phyloP scores from a whole-genome alignment of 83 land plant genomes.

The Isoetes engelmannii region DNA sequence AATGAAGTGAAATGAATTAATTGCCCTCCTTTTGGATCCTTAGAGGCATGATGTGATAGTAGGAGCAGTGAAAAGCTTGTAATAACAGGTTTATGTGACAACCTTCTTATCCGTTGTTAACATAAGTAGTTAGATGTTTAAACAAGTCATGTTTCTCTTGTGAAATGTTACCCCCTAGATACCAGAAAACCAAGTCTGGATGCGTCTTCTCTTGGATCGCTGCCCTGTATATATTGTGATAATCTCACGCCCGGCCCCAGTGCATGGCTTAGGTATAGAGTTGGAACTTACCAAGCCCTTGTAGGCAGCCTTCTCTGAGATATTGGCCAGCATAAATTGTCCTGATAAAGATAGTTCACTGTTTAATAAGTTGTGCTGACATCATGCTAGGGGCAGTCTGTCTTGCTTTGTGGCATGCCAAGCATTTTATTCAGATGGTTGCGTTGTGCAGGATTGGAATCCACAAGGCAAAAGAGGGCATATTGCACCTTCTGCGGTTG shows the following conservation, averaged over 20 bases:
- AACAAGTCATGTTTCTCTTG: neutral
- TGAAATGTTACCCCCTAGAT: neutral
- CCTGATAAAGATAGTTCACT: neutral
- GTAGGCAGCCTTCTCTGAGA: too few species aligned
- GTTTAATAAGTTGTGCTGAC: neutral
- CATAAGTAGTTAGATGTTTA: neutral
- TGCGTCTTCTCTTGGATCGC: too few species aligned
- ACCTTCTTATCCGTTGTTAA: neutral
- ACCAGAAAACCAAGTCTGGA: too few species aligned
- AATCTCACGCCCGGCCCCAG: too few species aligned
- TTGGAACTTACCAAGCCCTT: too few species aligned
- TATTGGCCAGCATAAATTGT: too few species aligned
- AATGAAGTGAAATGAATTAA: neutral
- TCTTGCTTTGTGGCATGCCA: neutral
- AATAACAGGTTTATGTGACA: neutral
- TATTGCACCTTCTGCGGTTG: slow-evolving; percentile 73
- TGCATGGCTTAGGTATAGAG: too few species aligned
- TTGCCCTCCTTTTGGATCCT: neutral
- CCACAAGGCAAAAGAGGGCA: slow-evolving; percentile 53
- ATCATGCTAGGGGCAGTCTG: neutral
- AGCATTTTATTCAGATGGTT: neutral
- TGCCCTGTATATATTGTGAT: too few species aligned
- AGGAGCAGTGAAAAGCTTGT: too few species aligned
- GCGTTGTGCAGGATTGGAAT: slow-evolving; percentile 56
- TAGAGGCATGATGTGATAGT: too few species aligned